Evolutionary conservation across 257 asterid species (phyloP), one percentile per base, ranked within the genome.

Genomic region (Solanum infundibuliforme): DNA sequence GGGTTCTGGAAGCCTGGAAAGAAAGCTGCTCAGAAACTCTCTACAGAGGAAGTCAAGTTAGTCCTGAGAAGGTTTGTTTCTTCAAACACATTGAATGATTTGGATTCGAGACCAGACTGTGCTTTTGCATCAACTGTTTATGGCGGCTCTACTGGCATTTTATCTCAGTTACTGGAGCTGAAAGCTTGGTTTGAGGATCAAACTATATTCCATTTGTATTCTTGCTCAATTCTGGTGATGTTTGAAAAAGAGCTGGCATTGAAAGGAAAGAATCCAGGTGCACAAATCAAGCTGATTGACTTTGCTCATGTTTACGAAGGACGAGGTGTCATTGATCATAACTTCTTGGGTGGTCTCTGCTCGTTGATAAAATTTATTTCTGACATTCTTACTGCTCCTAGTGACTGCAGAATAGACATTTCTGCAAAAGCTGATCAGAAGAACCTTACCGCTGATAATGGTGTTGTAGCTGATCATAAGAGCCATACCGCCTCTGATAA

Each of bases 181-280:
- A 96, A 96, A 91, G 89, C 98, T 2, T 96, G 99, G 98, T 95
- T 96, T 89, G 99, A 96, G 92, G 97, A 94, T 89, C 98, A 96
- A 91, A 93, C 98, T 2, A 87, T 75, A 8, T 95, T 90, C 89
- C 98, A 95, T 88, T 95, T 96, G 90, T 94, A 93, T 87, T 83
- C 98, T 12, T 89, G 94, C 91, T 95, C 99, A 8, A 75, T 96
- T 76, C 97, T 93, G n/a, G 60, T 95, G 90, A 93, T 90, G 91
- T 96, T 91, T 74, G 98, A 96, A 23, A 94, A 95, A 89, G 95
- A 92, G 91, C 92, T 90, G 5, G 93, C 92, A 1, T 58, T 86
- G 52, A 83, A 87, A 75, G 96, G 95, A 34, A 91, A 88, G 89
- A 90, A 85, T 88, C 94, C 98, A 1, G 75, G 91, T 62, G 92